These are phyloP conservation scores for Aschersonia sp. DNA, from an alignment of 2,329 filamentous ascomycete species.

Conservation along the genomic window DNA sequence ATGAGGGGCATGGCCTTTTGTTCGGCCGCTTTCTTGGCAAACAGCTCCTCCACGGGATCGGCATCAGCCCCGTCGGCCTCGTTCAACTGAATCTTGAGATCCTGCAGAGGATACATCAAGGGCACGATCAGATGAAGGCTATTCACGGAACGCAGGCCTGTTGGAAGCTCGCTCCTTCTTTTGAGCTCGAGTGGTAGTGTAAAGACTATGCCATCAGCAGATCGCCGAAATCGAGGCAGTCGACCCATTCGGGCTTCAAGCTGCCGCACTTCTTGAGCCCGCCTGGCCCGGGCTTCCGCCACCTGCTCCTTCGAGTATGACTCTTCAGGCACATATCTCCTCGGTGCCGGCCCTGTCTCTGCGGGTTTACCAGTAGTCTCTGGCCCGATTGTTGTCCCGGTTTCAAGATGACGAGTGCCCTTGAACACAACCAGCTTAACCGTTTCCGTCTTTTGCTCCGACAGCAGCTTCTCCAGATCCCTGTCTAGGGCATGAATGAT, in stretches of 20 bases:
- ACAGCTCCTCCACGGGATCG: constrained; percentile 49
- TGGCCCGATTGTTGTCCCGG: constrained; percentile 2
- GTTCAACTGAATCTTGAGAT: constrained; percentile 50
- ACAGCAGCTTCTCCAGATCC: constrained; percentile 54
- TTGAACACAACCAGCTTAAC: constrained; percentile 51
- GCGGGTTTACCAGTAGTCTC: constrained; percentile 1
- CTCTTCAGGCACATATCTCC: constrained; percentile 25
- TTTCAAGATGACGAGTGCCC: constrained; percentile 35
- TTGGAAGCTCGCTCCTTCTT: constrained; percentile 44
- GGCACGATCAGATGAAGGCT: constrained; percentile 57
- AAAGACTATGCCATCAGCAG: constrained; percentile 54
- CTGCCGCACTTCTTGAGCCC: constrained; percentile 54
- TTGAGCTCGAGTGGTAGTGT: constrained; percentile 56
- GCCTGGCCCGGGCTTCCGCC: constrained; percentile 43
- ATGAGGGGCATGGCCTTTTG: constrained; percentile 50
- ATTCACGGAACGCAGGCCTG: constrained; percentile 43
- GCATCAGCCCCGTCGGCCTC: constrained; percentile 46
- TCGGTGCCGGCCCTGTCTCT: constrained; percentile 6
- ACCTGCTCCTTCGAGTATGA: constrained; percentile 46
- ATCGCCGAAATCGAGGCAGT: constrained; percentile 51
- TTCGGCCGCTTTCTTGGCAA: constrained; percentile 40
- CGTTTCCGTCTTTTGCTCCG: constrained; percentile 56
- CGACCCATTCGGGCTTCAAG: constrained; percentile 62
- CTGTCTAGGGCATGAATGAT: constrained; percentile 59
- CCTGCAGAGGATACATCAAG: constrained; percentile 55